Conservation (phyloP, 2,329 filamentous ascomycete genomes). For the Ophiostoma ulmi region DNA sequence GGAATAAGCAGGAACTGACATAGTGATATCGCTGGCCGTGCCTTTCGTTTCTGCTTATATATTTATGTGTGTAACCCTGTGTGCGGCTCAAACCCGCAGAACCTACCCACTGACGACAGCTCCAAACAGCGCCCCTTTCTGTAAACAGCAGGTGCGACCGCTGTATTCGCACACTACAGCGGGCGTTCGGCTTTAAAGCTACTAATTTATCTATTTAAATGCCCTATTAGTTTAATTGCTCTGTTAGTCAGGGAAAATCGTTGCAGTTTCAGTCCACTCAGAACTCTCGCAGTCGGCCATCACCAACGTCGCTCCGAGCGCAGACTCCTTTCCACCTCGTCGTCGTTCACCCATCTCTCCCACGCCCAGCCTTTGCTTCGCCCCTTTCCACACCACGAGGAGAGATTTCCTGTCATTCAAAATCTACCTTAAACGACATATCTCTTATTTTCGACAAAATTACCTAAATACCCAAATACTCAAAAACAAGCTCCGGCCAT, state of each 20-base stretch:
- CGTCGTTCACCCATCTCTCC: constrained; percentile 3
- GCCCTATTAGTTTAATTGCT: not conserved
- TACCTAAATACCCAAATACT: not conserved
- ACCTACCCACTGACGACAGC: no score
- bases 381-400: not conserved
- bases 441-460: not conserved
- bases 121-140: not conserved
- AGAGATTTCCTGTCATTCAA: no score
- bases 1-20: not conserved
- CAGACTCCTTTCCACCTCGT: constrained; percentile 11
- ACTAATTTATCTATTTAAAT: not conserved
- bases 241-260: constrained; percentile 9
- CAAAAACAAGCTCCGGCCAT: not conserved
- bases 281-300: constrained; percentile 7
- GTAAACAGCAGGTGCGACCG: not conserved
- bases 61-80: not conserved
- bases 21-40: not conserved
- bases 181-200: not conserved
- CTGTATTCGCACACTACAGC: not conserved
- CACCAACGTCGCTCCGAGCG: constrained; percentile 2
- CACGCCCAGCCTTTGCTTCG: not conserved
- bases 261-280: constrained; percentile 7
- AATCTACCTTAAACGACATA: not conserved
- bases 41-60: not conserved
- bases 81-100: not conserved